phyloP scores from a whole-genome alignment of 208 protist species.

The Acanthamoeba culbertsoni region DNA sequence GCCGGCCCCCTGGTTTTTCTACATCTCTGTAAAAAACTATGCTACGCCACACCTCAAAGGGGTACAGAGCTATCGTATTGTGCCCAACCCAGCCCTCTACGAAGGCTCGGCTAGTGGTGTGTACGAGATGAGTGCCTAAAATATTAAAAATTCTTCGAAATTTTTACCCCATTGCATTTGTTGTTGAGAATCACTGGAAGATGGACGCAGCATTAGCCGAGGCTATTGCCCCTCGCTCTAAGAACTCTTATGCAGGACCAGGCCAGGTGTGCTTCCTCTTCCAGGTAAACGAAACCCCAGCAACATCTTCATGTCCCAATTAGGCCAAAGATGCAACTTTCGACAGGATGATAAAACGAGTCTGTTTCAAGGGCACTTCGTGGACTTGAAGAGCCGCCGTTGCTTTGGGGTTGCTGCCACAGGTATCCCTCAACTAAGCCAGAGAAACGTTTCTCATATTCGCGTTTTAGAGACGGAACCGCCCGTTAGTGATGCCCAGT shows the following conservation, averaged over 20 bases:
- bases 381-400: not conserved
- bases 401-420: not conserved
- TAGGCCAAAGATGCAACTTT: not conserved
- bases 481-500: not conserved
- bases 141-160: not conserved
- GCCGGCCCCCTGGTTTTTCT: not conserved
- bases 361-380: slow-evolving; percentile 12
- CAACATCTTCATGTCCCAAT: not conserved
- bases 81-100: not conserved
- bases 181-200: too few relatives aligned
- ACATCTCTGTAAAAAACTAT: not conserved
- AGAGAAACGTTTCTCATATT: not conserved
- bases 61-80: not conserved
- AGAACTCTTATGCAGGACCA: not conserved
- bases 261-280: slow-evolving; percentile 7
- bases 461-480: not conserved
- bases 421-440: too few relatives aligned
- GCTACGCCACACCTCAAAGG: not conserved
- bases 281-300: not conserved
- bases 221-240: not conserved
- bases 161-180: too few relatives aligned
- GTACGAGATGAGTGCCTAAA: not conserved
- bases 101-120: not conserved
- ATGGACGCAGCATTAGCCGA: too few relatives aligned
- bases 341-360: not conserved